phyloP scores from a whole-genome alignment of 306 rosid species.

The Sindora glabra region DNA sequence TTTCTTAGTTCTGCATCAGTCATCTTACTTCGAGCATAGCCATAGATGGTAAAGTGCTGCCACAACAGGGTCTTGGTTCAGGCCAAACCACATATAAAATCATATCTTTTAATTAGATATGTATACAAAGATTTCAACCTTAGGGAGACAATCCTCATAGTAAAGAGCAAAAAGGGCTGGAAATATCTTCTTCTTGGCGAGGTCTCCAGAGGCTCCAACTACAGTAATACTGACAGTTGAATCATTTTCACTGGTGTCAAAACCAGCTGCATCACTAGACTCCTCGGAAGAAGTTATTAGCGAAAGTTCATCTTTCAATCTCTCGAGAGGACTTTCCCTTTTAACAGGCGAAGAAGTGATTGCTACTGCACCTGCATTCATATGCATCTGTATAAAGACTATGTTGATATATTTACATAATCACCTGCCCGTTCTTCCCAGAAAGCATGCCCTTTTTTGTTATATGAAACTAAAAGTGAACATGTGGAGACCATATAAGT shows the following conservation, averaged over 20 bases:
- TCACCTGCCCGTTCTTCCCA: neutral
- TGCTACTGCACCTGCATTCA: conserved; percentile 39
- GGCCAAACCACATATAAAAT: neutral
- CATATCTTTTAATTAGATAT: neutral
- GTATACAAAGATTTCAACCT: conserved; percentile 31
- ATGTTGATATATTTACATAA: neutral
- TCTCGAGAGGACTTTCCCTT: conserved; percentile 28
- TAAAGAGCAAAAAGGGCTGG: conserved; percentile 90
- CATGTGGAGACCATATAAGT: neutral
- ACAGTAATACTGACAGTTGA: conserved; percentile 70
- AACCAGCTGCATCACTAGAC: conserved; percentile 11
- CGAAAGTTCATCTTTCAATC: conserved; percentile 31
- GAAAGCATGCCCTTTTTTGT: too few relatives aligned
- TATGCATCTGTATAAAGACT: neutral
- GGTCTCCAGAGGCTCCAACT: conserved; percentile 96
- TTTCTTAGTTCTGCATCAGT: conserved; percentile 70
- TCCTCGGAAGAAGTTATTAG: conserved; percentile 27
- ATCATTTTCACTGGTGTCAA: conserved; percentile 30
- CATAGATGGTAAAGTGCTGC: conserved; percentile 76
- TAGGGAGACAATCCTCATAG: conserved; percentile 82
- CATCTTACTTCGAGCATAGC: conserved; percentile 94
- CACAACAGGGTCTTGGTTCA: conserved; percentile 6
- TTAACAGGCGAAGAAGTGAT: conserved; percentile 33
- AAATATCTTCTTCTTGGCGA: conserved; percentile 91
- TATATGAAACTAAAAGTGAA: neutral